These are phyloP conservation scores for Dioszegia aurantiaca DNA, from an alignment of 768 basidiomycete genomes.

Conservation along the genomic window DNA sequence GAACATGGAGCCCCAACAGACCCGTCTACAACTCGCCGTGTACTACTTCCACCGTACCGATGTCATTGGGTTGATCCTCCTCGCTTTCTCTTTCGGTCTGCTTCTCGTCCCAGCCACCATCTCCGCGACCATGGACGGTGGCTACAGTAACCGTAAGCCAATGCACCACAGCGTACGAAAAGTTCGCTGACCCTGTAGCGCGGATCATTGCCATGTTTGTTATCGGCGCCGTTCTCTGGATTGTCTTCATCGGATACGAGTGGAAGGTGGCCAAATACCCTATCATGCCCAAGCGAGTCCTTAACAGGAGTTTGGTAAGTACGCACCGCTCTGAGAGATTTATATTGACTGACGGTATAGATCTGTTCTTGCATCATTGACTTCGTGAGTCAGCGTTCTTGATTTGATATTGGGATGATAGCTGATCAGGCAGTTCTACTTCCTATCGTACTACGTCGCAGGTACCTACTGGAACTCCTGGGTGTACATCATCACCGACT, in stretches of 20 bases:
- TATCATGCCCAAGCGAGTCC: slow-evolving; percentile 51
- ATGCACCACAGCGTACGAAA: too few relatives aligned
- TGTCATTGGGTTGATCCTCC: slow-evolving; percentile 40
- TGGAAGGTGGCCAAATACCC: slow-evolving; percentile 50
- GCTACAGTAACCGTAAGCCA: slow-evolving; percentile 29
- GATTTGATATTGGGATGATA: not conserved
- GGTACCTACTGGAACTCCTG: slow-evolving; percentile 34
- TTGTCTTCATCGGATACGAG: slow-evolving; percentile 52
- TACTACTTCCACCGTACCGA: slow-evolving; percentile 35
- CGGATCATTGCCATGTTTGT: slow-evolving; percentile 57
- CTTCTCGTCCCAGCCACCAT: slow-evolving; percentile 46
- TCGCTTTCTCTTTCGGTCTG: slow-evolving; percentile 41
- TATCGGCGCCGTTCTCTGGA: slow-evolving; percentile 56
- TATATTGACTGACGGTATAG: not conserved
- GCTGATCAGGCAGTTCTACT: slow-evolving; percentile 25
- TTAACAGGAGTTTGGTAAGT: slow-evolving; percentile 53
- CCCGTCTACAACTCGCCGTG: slow-evolving; percentile 16
- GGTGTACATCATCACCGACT: slow-evolving; percentile 51
- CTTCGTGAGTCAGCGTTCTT: slow-evolving; percentile 19
- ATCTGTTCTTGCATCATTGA: slow-evolving; percentile 37
- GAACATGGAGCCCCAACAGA: slow-evolving; percentile 3
- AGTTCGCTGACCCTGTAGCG: slow-evolving; percentile 8
- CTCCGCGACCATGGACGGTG: slow-evolving; percentile 30
- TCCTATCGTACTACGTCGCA: slow-evolving; percentile 29
- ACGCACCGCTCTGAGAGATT: not conserved